Conservation (phyloP, 1,284 basidiomycete genomes). For the Ceratobasidium sp. region DNA sequence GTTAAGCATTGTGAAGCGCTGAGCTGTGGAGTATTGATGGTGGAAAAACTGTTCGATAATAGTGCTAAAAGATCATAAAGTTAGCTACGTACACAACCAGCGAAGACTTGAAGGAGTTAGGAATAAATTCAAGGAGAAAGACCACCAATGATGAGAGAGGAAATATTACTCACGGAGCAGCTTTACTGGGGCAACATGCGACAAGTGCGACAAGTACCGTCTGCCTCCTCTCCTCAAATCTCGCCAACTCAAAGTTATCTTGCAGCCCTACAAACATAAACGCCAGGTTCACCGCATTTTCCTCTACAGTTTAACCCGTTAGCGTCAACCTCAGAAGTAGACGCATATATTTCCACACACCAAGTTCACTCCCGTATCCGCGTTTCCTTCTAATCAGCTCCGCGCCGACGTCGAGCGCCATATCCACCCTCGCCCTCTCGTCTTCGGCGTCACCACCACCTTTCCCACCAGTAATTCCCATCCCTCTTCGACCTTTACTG, state of each 20-base stretch:
- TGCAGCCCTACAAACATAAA: constrained; percentile 81
- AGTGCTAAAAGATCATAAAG: constrained; percentile 65
- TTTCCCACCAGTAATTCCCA: constrained; percentile 62
- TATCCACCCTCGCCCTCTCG: constrained; percentile 80
- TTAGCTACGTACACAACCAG: background rate
- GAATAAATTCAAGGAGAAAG: constrained; percentile 1
- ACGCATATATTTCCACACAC: constrained; percentile 60
- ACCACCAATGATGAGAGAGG: background rate
- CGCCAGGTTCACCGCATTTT: constrained; percentile 88
- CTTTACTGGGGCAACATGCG: constrained; percentile 78
- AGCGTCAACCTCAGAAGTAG: background rate
- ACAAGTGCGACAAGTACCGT: constrained; percentile 84
- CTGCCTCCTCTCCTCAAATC: constrained; percentile 84
- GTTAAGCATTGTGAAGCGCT: constrained; percentile 87
- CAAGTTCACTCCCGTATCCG: constrained; percentile 86
- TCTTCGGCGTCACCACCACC: constrained; percentile 71
- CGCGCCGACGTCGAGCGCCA: constrained; percentile 83
- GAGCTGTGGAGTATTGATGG: constrained; percentile 88
- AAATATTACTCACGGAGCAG: constrained; percentile 76
- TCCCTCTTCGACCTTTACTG: constrained; percentile 14
- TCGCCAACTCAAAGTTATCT: constrained; percentile 85
- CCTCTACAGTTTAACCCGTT: constrained; percentile 64
- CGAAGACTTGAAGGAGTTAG: constrained; percentile 29
- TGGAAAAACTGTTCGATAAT: constrained; percentile 95
- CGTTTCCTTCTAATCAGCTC: constrained; percentile 85